Conservation (phyloP, 1,139 yeast genomes). For the Candida sp. region DNA sequence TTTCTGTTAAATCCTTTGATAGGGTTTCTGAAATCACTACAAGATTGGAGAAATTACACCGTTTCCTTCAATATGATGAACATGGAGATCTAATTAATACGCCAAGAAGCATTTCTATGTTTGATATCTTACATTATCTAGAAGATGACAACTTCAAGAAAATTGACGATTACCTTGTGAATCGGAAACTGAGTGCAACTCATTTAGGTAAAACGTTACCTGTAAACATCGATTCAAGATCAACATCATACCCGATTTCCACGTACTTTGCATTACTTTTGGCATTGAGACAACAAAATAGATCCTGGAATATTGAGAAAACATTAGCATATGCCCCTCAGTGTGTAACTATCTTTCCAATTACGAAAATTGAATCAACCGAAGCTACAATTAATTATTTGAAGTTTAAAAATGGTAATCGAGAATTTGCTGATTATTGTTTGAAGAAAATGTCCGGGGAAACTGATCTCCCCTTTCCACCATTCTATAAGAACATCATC, state of each 20-base stretch:
- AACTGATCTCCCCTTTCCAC: slow-evolving; percentile 13
- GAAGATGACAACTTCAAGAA: slow-evolving; percentile 7
- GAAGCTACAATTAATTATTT: slow-evolving; percentile 26
- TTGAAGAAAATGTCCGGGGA: slow-evolving; percentile 14
- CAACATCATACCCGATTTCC: slow-evolving; percentile 17
- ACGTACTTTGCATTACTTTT: slow-evolving; percentile 43
- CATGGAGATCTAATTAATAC: slow-evolving; percentile 31
- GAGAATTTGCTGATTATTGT: slow-evolving; percentile 19
- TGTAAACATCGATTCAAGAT: slow-evolving; percentile 4
- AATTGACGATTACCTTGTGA: slow-evolving; percentile 11
- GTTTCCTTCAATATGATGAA: slow-evolving; percentile 47
- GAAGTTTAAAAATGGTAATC: slow-evolving; percentile 22
- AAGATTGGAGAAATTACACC: slow-evolving; percentile 53
- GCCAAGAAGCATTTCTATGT: slow-evolving; percentile 49
- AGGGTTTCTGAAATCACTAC: slow-evolving; percentile 25
- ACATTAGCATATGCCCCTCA: slow-evolving; percentile 36
- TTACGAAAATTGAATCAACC: slow-evolving; percentile 25
- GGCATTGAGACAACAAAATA: slow-evolving; percentile 45
- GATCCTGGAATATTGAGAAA: slow-evolving; percentile 39
- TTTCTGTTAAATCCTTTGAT: slow-evolving; percentile 32
- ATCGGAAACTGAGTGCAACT: slow-evolving; percentile 9
- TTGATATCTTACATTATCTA: slow-evolving; percentile 41
- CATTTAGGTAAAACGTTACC: slow-evolving; percentile 14
- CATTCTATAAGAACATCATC: slow-evolving; percentile 30
- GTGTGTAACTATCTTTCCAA: slow-evolving; percentile 47